Evolutionary conservation across 352 stramenopile genomes (phyloP).

Genomic region (Phytopythium cucurbitacearum): DNA sequence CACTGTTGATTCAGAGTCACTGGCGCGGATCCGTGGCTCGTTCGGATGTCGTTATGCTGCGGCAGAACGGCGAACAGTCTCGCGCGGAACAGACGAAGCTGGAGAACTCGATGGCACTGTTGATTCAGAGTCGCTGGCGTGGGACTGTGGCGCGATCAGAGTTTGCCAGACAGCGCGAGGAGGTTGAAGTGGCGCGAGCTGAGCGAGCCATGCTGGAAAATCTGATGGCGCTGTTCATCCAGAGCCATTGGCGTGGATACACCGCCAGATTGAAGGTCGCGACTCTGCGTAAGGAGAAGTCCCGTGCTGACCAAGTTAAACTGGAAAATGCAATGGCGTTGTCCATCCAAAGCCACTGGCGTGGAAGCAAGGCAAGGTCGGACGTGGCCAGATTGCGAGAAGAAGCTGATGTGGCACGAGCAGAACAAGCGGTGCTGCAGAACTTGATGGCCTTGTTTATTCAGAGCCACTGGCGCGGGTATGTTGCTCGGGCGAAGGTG

Average conservation of each 20-base stretch:
- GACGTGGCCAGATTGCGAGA: conserved; percentile 8
- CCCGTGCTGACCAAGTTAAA: conserved; percentile 10
- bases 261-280: conserved; percentile 5
- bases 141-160: conserved; percentile 5
- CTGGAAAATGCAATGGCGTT: conserved; percentile 3
- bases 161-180: conserved; percentile 4
- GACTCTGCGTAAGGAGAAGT: conserved; percentile 10
- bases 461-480: conserved; percentile 29
- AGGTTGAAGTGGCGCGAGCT: conserved; percentile 10
- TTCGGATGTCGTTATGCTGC: conserved; percentile 7
- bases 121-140: conserved; percentile 26
- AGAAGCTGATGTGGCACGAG: background rate
- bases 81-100: conserved; percentile 4
- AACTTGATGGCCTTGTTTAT: conserved; percentile 8
- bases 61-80: conserved; percentile 1
- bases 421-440: no score
- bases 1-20: conserved; percentile 26
- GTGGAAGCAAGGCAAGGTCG: background rate
- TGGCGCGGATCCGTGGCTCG: conserved; percentile 22
- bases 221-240: conserved; percentile 23
- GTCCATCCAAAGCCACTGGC: conserved; percentile 3
- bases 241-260: conserved; percentile 24
- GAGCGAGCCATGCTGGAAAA: conserved; percentile 18
- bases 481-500: conserved; percentile 7
- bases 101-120: conserved; percentile 9